A percentile compares a stretch with the other conserved stretches of the same genome.
These are phyloP conservation scores for Leucosporidium yakuticum DNA, from an alignment of 768 basidiomycete species.

Conservation along the genomic window DNA sequence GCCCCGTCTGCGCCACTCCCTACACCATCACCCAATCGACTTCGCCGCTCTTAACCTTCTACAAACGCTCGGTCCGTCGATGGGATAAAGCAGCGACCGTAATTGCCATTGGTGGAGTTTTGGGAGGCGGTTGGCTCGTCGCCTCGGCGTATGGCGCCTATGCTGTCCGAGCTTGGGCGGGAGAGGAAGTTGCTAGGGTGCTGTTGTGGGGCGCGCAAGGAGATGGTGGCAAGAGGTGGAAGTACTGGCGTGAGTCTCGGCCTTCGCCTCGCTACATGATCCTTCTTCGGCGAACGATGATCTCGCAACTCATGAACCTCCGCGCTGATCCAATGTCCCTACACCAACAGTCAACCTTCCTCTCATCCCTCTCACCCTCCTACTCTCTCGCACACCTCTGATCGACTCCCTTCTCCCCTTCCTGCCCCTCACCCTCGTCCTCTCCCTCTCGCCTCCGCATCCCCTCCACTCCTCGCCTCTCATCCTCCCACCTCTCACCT, in stretches of 20 bases:
- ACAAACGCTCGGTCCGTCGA: neutral
- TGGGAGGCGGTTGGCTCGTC: constrained; percentile 26
- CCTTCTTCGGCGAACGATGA: no score
- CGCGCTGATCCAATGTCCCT: neutral
- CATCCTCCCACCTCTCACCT: neutral
- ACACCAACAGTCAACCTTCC: constrained; percentile 30
- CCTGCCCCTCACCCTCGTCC: constrained; percentile 34
- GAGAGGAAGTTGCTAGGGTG: constrained; percentile 3
- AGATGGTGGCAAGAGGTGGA: constrained; percentile 4
- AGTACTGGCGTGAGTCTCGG: constrained; percentile 21
- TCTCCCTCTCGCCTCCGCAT: constrained; percentile 17
- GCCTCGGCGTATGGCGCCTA: constrained; percentile 29
- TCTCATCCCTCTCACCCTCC: constrained; percentile 32
- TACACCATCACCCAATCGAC: constrained; percentile 23
- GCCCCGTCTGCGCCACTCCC: constrained; percentile 32
- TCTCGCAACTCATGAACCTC: no score
- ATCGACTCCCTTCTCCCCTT: constrained; percentile 39
- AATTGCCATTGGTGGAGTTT: constrained; percentile 18
- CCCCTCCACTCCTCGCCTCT: neutral
- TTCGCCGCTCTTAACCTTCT: neutral
- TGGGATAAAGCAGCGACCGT: constrained; percentile 9
- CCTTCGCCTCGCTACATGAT: neutral
- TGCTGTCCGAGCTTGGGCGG: constrained; percentile 22
- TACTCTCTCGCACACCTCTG: constrained; percentile 36
- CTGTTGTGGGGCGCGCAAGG: constrained; percentile 19